Evolutionary conservation across 2,329 filamentous ascomycete species (phyloP).

Genomic region (Periconia sp.): DNA sequence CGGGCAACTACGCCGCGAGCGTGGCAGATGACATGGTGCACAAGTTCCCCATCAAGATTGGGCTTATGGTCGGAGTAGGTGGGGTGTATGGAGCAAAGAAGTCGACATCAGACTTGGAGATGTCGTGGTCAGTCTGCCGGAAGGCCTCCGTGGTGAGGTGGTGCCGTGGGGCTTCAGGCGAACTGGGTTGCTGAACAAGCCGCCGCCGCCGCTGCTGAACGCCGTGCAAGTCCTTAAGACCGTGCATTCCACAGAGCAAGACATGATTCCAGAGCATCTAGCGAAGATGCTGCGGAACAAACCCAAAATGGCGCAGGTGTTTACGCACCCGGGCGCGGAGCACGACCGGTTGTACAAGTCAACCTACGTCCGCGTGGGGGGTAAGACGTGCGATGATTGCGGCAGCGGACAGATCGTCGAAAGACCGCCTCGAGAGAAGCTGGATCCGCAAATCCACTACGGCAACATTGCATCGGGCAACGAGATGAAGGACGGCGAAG

Average conservation of each 20-base stretch:
- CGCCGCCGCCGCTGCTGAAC: conserved; percentile 3
- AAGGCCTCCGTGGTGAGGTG: conserved; percentile 8
- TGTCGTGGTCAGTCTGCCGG: conserved; percentile 10
- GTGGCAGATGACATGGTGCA: conserved; percentile 6
- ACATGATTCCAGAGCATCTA: background rate
- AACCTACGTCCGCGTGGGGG: background rate
- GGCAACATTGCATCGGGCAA: conserved; percentile 2
- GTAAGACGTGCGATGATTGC: conserved; percentile 5
- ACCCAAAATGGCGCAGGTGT: conserved; percentile 1
- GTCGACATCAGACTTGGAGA: conserved; percentile 13
- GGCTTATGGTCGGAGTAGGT: conserved; percentile 31
- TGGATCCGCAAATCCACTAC: conserved; percentile 2
- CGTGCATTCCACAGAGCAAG: background rate
- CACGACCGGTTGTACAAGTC: too few species aligned
- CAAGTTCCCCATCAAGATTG: conserved; percentile 10
- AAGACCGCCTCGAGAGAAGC: background rate
- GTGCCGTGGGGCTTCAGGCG: conserved; percentile 4
- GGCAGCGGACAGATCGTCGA: background rate
- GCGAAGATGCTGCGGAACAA: conserved; percentile 5
- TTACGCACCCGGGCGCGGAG: too few species aligned
- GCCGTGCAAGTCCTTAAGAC: conserved; percentile 3
- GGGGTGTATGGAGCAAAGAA: conserved; percentile 17
- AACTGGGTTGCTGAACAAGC: background rate
- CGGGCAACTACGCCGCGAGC: background rate
- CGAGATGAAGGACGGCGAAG: background rate